Evolutionary conservation across 179 eudicot species (phyloP).

Genomic region (Vitellaria paradoxa): DNA sequence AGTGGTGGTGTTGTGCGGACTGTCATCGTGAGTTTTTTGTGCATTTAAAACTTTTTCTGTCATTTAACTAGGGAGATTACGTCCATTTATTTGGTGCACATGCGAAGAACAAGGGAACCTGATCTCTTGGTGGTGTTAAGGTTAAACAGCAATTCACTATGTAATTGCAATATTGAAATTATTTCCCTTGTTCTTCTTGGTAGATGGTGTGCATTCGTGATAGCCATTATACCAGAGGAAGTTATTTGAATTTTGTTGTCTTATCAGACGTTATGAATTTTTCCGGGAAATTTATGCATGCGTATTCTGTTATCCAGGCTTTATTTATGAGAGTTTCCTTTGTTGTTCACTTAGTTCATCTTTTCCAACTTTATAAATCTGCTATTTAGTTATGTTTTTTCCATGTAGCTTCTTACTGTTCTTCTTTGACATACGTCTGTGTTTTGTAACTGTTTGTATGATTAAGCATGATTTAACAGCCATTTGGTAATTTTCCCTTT

Average conservation of each 20-base stretch:
- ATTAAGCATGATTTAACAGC: no score
- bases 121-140: constrained; percentile 10
- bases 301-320: neutral
- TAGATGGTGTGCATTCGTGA: neutral
- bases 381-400: no score
- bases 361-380: neutral
- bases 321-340: neutral
- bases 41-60: neutral
- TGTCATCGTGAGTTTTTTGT: constrained; percentile 55
- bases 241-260: neutral
- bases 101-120: neutral
- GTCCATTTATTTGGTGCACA: neutral
- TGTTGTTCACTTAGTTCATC: neutral
- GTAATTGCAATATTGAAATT: neutral
- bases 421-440: no score
- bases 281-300: neutral
- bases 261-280: neutral
- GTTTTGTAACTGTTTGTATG: no score
- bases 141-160: neutral
- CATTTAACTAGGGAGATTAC: neutral
- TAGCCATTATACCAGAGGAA: neutral
- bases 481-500: no score
- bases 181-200: neutral
- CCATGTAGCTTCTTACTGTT: no score
- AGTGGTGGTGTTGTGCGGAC: constrained; percentile 99